Percentiles rank a stretch among this genome's conserved stretches.
These are phyloP conservation scores for Termitomyces sp. DNA, from an alignment of 768 basidiomycete genomes.

Conservation along the genomic window DNA sequence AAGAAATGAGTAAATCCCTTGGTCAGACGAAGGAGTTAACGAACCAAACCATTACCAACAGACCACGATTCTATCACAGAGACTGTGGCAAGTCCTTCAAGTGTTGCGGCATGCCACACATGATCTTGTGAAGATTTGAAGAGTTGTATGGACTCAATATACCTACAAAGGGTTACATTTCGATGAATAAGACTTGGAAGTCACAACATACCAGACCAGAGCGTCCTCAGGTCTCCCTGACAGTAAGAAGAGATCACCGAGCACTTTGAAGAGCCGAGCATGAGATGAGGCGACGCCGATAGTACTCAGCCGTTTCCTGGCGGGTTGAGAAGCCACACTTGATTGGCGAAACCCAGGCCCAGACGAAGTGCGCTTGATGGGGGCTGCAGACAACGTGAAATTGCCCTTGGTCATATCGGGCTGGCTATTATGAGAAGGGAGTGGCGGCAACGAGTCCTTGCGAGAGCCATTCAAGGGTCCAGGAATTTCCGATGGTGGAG, in stretches of 20 bases:
- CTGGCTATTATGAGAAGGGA: slow-evolving; percentile 53
- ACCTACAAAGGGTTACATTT: slow-evolving; percentile 47
- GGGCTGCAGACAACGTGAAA: slow-evolving; percentile 37
- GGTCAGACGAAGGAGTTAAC: slow-evolving; percentile 29
- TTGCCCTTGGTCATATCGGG: slow-evolving; percentile 48
- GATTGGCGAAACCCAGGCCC: slow-evolving; percentile 51
- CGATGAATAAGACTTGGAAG: background rate
- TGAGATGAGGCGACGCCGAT: slow-evolving; percentile 74
- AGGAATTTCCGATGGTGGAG: slow-evolving; percentile 60
- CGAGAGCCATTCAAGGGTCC: slow-evolving; percentile 49
- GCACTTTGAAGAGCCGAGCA: slow-evolving; percentile 83
- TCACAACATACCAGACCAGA: slow-evolving; percentile 59
- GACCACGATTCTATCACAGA: slow-evolving; percentile 85
- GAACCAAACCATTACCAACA: slow-evolving; percentile 65
- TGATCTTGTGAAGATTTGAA: slow-evolving; percentile 74
- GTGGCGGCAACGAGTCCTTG: slow-evolving; percentile 42
- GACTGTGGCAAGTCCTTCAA: slow-evolving; percentile 83
- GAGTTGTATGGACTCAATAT: slow-evolving; percentile 79
- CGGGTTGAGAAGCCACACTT: slow-evolving; percentile 42
- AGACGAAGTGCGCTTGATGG: slow-evolving; percentile 58
- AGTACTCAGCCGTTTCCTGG: slow-evolving; percentile 62
- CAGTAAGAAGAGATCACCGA: slow-evolving; percentile 86
- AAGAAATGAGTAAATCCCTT: slow-evolving; percentile 13
- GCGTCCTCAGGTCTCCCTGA: slow-evolving; percentile 87
- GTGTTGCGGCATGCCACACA: slow-evolving; percentile 85